Evolutionary conservation across 2,329 filamentous ascomycete genomes (phyloP), one percentile per base, ranked within the genome.

Genomic region (Colletotrichum orbiculare): DNA sequence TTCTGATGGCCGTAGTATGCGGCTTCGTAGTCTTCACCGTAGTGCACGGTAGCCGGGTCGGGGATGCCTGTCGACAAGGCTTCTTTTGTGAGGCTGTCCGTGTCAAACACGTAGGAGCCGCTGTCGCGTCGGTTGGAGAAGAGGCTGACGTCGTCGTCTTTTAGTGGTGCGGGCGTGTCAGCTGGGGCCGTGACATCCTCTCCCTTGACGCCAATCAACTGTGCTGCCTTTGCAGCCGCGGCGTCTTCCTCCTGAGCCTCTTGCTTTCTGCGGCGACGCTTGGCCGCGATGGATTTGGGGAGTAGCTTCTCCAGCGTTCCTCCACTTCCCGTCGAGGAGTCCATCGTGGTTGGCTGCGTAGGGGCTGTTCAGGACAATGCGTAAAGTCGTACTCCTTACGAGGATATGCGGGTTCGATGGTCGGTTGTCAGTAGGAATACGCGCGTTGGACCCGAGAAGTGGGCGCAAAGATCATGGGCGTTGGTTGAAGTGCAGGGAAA

Each of bases 211-310:
- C 64, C 57, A n/a, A 61, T 12, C 17, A 66, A 17, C 41, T 63
- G 47, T 72, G 63, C 69, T 74, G 41, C 69, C 64, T 54, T 64
- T 11, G 63, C 60, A 53, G 64, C 64, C 8, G 64, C 64, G n/a
- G 64, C 64, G 25, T 66, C 54, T 72, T 73, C 66, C 76, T 81
- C 70, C 75, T 75, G 68, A 12, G 82, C 80, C 50, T 73, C 73
- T 59, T 83, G 79, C 73, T 80, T 83, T 74, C 79, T 83, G 61
- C 79, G 79, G 52, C 82, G 80, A 50, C 83, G 81, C 71, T 82
- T 85, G 52, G 79, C 78, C 35, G 77, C 75, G 58, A 88, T 79
- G 42, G 80, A 78, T 71, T 83, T 86, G 55, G 85, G 81, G 41
- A 89, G 74, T 37, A 88, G 78, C 75, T 85, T 87, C 62, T 78